Percentiles rank a stretch among this genome's conserved stretches.
These are phyloP conservation scores for Asterochloris erici DNA, from an alignment of 139 green algal genomes.

Conservation along the genomic window DNA sequence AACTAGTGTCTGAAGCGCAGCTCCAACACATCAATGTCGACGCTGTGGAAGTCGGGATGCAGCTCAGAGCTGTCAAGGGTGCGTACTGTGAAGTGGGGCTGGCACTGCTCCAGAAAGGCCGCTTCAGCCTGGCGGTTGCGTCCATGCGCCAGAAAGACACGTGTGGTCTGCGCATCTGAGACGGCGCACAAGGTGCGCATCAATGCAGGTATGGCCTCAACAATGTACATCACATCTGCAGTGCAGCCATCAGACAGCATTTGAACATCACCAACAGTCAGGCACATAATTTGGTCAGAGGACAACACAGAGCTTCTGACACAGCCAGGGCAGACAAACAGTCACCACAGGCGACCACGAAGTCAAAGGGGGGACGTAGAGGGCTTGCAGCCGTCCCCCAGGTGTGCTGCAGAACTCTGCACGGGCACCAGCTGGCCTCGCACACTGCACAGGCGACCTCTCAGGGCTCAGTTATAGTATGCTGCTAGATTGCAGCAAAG, in stretches of 20 bases:
- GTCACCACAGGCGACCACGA: constrained; percentile 48
- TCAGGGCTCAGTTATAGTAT: neutral
- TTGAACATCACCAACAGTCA: neutral
- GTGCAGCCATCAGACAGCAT: neutral
- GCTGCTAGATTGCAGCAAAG: neutral
- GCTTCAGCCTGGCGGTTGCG: constrained; percentile 46
- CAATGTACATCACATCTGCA: constrained; percentile 49
- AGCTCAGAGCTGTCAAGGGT: constrained; percentile 31
- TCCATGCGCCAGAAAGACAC: constrained; percentile 40
- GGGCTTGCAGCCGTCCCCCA: constrained; percentile 30
- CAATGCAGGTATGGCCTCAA: constrained; percentile 21
- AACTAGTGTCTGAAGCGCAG: constrained; percentile 9
- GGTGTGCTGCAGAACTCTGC: constrained; percentile 32
- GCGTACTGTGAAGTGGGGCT: constrained; percentile 13
- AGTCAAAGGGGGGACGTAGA: constrained; percentile 32
- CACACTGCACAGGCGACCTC: neutral
- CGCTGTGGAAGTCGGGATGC: constrained; percentile 46
- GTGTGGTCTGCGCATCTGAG: neutral
- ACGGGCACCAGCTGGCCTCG: neutral
- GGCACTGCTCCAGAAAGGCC: constrained; percentile 29
- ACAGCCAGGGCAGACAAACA: neutral
- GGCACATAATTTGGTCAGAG: neutral
- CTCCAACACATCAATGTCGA: constrained; percentile 47
- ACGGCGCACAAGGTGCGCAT: constrained; percentile 18
- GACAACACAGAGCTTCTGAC: neutral